Conservation (phyloP, 352 stramenopile species). For the Hyaloperonospora arabidopsidis region DNA sequence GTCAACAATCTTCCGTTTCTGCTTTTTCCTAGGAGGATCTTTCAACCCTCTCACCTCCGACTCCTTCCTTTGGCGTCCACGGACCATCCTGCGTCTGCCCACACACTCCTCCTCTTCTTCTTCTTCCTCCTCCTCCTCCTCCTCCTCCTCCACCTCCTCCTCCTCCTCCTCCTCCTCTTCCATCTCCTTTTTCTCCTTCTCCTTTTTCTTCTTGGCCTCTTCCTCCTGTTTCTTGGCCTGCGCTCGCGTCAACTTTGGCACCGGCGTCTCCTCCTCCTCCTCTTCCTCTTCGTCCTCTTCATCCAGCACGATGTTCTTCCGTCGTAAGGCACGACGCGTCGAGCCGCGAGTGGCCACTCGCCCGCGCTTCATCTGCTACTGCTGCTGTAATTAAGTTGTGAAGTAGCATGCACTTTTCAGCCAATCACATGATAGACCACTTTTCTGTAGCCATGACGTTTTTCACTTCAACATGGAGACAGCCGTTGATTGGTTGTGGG, state of each 20-base stretch:
- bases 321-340: constrained; percentile 47
- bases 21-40: constrained; percentile 27
- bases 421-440: background rate
- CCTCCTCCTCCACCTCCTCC: constrained; percentile 41
- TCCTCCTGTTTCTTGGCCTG: constrained; percentile 29
- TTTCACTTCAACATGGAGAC: too few species aligned
- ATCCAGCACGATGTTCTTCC: constrained; percentile 71
- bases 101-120: constrained; percentile 30
- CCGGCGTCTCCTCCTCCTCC: constrained; percentile 27
- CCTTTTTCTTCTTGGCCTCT: constrained; percentile 31
- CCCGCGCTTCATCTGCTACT: constrained; percentile 48
- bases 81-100: constrained; percentile 15
- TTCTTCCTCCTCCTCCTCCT: constrained; percentile 41
- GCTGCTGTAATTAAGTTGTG: background rate
- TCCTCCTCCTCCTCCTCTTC: constrained; percentile 38
- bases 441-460: constrained; percentile 1
- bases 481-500: too few species aligned
- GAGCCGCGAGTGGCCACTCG: constrained; percentile 34
- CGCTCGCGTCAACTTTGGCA: constrained; percentile 29
- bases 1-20: constrained; percentile 29
- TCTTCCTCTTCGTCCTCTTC: constrained; percentile 41
- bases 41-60: constrained; percentile 21
- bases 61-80: constrained; percentile 14
- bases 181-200: constrained; percentile 25
- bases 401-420: background rate